A percentile compares a stretch with the other conserved stretches of the same genome.
These are phyloP conservation scores for Ascochyta clinopodiicola DNA, from an alignment of 2,329 filamentous ascomycete species.

Conservation along the genomic window DNA sequence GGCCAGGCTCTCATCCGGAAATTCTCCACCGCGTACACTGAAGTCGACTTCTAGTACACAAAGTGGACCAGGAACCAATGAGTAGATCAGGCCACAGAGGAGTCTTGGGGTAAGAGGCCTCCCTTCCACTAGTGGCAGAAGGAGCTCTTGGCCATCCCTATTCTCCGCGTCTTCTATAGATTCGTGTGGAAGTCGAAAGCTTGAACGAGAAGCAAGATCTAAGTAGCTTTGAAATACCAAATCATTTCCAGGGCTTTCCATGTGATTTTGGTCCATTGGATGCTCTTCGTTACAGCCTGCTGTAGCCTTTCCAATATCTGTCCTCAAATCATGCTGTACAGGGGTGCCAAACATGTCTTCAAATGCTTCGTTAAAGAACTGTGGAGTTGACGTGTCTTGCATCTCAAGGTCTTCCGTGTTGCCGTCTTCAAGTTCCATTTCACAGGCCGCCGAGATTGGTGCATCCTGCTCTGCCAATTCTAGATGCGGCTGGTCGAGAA, in stretches of 20 bases:
- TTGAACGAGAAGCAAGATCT: not conserved
- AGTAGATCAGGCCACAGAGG: not conserved
- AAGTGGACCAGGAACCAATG: not conserved
- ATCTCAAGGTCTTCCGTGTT: too few relatives aligned
- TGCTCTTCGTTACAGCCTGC: not conserved
- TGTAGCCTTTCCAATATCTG: not conserved
- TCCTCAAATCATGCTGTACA: not conserved
- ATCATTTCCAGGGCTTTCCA: not conserved
- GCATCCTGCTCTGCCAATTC: too few relatives aligned
- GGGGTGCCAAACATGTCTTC: not conserved
- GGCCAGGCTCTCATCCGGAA: not conserved
- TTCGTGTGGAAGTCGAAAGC: constrained; percentile 1
- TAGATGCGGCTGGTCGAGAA: not conserved
- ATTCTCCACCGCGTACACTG: not conserved
- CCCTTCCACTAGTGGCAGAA: not conserved
- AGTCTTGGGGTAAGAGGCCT: constrained; percentile 1
- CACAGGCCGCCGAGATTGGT: too few relatives aligned
- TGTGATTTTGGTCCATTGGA: not conserved
- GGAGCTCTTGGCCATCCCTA: not conserved
- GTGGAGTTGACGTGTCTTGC: not conserved
- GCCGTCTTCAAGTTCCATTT: too few relatives aligned
- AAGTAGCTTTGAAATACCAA: not conserved
- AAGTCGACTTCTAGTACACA: not conserved
- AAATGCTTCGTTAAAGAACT: not conserved
- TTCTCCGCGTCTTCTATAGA: not conserved